Evolutionary conservation across 495 filamentous ascomycete genomes (phyloP).

Genomic region (Lepraria neglecta): DNA sequence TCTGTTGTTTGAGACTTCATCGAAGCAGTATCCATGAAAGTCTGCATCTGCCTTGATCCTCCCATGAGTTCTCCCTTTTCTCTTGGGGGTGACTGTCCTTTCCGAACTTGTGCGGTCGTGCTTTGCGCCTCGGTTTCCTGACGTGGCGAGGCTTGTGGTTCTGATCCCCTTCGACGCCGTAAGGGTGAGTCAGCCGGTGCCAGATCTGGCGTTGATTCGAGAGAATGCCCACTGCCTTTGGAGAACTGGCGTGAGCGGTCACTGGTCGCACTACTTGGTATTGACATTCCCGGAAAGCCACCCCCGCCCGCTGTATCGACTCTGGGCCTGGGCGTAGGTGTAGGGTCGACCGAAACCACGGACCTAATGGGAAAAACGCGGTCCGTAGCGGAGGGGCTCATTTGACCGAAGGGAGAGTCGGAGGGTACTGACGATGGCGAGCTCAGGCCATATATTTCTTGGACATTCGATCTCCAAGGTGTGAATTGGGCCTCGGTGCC

Average conservation of each 20-base stretch:
- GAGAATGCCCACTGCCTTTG: slow-evolving; percentile 13
- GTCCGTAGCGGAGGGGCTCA: slow-evolving; percentile 48
- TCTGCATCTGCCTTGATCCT: slow-evolving; percentile 23
- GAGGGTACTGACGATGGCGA: slow-evolving; percentile 14
- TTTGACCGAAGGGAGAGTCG: slow-evolving; percentile 27
- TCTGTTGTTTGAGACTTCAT: slow-evolving; percentile 10
- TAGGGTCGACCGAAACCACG: slow-evolving; percentile 65
- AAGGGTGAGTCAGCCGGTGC: neutral
- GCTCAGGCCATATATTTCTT: neutral
- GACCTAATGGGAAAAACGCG: slow-evolving; percentile 82
- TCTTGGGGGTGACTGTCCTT: slow-evolving; percentile 8
- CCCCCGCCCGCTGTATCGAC: slow-evolving; percentile 18
- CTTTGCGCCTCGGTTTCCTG: neutral
- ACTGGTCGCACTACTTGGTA: slow-evolving; percentile 19
- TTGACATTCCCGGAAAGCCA: slow-evolving; percentile 25
- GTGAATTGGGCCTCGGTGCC: neutral
- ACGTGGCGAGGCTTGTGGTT: neutral
- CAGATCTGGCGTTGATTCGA: slow-evolving; percentile 9
- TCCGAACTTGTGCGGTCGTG: neutral
- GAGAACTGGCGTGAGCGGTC: slow-evolving; percentile 22
- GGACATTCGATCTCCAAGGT: neutral
- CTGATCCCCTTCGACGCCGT: slow-evolving; percentile 10
- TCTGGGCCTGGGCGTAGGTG: slow-evolving; percentile 23
- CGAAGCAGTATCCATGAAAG: slow-evolving; percentile 20
- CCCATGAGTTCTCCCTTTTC: slow-evolving; percentile 20